Conservation (phyloP, 1,284 basidiomycete genomes). For the Malassezia globosa region DNA sequence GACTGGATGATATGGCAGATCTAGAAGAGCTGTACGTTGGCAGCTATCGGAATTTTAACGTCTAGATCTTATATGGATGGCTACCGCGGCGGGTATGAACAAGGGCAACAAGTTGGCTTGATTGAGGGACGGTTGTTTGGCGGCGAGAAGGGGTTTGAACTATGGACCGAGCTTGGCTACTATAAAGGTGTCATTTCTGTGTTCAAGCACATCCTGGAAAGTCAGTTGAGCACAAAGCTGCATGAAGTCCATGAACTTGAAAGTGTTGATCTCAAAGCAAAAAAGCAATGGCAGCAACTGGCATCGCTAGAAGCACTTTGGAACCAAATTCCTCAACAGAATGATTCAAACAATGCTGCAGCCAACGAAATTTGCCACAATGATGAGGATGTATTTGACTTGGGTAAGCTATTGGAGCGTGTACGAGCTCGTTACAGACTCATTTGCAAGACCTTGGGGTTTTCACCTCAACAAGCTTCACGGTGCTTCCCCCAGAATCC, state of each 20-base stretch:
- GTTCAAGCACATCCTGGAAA: slow-evolving; percentile 51
- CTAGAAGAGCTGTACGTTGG: slow-evolving; percentile 18
- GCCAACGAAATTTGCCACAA: slow-evolving; percentile 19
- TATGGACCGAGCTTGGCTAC: slow-evolving; percentile 92
- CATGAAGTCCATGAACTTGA: slow-evolving; percentile 17
- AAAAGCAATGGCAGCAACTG: slow-evolving; percentile 57
- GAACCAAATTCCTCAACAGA: slow-evolving; percentile 58
- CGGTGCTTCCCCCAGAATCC: background rate
- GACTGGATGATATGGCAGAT: slow-evolving; percentile 6
- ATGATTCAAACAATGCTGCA: slow-evolving; percentile 47
- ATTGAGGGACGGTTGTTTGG: slow-evolving; percentile 87
- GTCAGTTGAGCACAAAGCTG: background rate
- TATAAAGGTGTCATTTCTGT: slow-evolving; percentile 71
- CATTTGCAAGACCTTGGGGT: slow-evolving; percentile 68
- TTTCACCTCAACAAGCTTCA: background rate
- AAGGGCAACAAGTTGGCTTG: slow-evolving; percentile 75
- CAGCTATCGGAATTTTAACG: background rate
- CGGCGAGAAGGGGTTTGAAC: slow-evolving; percentile 78
- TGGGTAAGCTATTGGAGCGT: slow-evolving; percentile 69
- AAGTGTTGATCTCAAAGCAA: slow-evolving; percentile 23
- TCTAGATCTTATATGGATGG: slow-evolving; percentile 59
- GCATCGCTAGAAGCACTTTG: slow-evolving; percentile 58
- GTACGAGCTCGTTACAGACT: slow-evolving; percentile 79
- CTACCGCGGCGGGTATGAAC: slow-evolving; percentile 63
- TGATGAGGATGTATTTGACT: slow-evolving; percentile 28